Percentiles rank a stretch among this genome's conserved stretches.
Evolutionary conservation across 768 basidiomycete genomes (phyloP).

Genomic region (Piloderma croceum): DNA sequence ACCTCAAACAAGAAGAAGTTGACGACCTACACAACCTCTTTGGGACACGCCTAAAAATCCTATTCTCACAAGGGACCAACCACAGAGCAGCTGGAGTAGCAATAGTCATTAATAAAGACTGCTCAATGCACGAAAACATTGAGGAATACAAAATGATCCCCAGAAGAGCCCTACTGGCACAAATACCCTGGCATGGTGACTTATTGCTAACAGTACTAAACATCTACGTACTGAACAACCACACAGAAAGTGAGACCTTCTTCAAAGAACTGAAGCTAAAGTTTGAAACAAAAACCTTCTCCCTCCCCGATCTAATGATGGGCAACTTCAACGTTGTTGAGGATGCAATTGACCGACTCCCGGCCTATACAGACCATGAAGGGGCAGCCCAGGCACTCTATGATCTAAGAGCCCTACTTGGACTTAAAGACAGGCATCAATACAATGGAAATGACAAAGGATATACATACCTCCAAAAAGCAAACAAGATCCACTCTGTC

Average conservation of each 20-base stretch:
- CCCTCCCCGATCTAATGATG: slow-evolving; percentile 27
- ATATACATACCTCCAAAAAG: slow-evolving; percentile 24
- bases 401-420: slow-evolving; percentile 13
- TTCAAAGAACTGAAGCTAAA: slow-evolving; percentile 18
- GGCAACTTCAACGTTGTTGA: slow-evolving; percentile 42
- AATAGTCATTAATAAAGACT: slow-evolving; percentile 28
- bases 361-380: slow-evolving; percentile 15
- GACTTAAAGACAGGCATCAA: slow-evolving; percentile 26
- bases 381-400: slow-evolving; percentile 11
- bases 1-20: slow-evolving; percentile 17
- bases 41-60: slow-evolving; percentile 12
- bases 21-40: slow-evolving; percentile 6
- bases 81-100: slow-evolving; percentile 27
- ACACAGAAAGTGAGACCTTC: slow-evolving; percentile 23
- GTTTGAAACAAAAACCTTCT: slow-evolving; percentile 4
- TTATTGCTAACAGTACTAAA: slow-evolving; percentile 22
- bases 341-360: slow-evolving; percentile 31
- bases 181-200: slow-evolving; percentile 14
- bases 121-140: slow-evolving; percentile 13
- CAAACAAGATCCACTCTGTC: slow-evolving; percentile 10
- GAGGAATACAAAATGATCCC: slow-evolving; percentile 14
- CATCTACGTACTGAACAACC: slow-evolving; percentile 32
- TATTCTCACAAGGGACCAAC: slow-evolving; percentile 11
- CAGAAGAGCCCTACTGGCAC: slow-evolving; percentile 21
- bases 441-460: slow-evolving; percentile 13